These are phyloP conservation scores for Talaromyces sp. DNA, from an alignment of 2,329 filamentous ascomycete genomes.

Conservation along the genomic window DNA sequence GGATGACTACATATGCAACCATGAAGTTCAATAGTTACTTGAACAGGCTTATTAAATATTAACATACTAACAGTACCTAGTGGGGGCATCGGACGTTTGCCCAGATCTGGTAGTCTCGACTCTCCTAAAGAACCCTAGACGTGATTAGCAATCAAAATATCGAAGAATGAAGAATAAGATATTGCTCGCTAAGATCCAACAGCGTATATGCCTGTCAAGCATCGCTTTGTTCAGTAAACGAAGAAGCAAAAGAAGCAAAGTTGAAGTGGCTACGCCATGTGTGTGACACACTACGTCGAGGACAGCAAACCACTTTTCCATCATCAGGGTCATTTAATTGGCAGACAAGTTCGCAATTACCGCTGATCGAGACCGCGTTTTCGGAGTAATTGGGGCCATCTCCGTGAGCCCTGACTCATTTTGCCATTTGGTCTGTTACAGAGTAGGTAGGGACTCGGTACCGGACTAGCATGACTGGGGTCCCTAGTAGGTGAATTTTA, in stretches of 20 bases:
- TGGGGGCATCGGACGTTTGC: slow-evolving; percentile 1
- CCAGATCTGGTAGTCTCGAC: neutral
- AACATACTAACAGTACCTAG: neutral
- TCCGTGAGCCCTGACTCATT: too few relatives aligned
- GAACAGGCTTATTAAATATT: neutral
- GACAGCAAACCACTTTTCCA: neutral
- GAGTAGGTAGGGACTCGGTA: too few relatives aligned
- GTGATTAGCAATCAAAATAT: neutral
- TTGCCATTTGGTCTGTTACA: too few relatives aligned
- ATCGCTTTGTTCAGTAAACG: neutral
- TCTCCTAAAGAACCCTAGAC: too few relatives aligned
- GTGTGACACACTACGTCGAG: neutral
- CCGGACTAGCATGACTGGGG: neutral
- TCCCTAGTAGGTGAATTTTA: neutral
- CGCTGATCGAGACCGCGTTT: neutral
- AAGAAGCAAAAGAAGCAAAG: neutral
- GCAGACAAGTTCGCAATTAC: neutral
- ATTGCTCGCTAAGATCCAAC: neutral
- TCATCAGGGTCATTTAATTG: neutral
- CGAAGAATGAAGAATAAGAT: neutral
- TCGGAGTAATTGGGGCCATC: neutral
- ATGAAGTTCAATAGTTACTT: neutral
- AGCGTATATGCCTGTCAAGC: neutral
- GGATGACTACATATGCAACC: neutral
- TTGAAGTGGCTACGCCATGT: neutral